Evolutionary conservation across 192 early-diverging fungal genomes (phyloP).

Genomic region (Gaertneriomyces sp.): DNA sequence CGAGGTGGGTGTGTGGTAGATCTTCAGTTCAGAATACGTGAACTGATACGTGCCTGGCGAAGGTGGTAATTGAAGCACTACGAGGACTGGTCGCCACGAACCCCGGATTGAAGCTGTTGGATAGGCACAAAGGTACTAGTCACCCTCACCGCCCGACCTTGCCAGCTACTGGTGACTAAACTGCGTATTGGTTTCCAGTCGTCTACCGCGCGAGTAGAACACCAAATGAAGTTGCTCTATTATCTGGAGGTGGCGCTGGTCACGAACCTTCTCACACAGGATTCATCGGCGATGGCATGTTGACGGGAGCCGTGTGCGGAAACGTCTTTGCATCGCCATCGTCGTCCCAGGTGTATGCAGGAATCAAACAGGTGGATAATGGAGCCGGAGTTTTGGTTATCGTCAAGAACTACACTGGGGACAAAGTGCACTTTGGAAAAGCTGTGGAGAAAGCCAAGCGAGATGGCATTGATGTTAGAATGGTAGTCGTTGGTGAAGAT

Average conservation of each 20-base stretch:
- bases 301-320: constrained; percentile 76
- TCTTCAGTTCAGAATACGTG: background rate
- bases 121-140: constrained; percentile 8
- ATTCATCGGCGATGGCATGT: constrained; percentile 70
- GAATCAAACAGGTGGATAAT: constrained; percentile 59
- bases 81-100: constrained; percentile 11
- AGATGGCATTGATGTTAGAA: constrained; percentile 62
- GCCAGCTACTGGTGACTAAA: too few relatives aligned
- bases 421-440: constrained; percentile 63
- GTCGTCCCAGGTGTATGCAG: constrained; percentile 71
- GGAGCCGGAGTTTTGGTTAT: constrained; percentile 70
- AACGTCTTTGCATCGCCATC: constrained; percentile 85
- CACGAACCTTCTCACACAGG: constrained; percentile 84
- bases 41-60: background rate
- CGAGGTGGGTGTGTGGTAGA: background rate
- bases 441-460: constrained; percentile 73
- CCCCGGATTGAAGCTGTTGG: constrained; percentile 4
- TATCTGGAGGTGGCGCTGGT: constrained; percentile 79
- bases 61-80: constrained; percentile 28
- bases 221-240: constrained; percentile 64
- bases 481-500: constrained; percentile 82
- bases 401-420: constrained; percentile 85
- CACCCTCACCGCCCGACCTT: too few relatives aligned
- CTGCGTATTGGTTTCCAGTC: constrained; percentile 31
- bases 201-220: constrained; percentile 57